Evolutionary conservation across 2,329 filamentous ascomycete species (phyloP).

Genomic region (Pestalotiopsis sp.): DNA sequence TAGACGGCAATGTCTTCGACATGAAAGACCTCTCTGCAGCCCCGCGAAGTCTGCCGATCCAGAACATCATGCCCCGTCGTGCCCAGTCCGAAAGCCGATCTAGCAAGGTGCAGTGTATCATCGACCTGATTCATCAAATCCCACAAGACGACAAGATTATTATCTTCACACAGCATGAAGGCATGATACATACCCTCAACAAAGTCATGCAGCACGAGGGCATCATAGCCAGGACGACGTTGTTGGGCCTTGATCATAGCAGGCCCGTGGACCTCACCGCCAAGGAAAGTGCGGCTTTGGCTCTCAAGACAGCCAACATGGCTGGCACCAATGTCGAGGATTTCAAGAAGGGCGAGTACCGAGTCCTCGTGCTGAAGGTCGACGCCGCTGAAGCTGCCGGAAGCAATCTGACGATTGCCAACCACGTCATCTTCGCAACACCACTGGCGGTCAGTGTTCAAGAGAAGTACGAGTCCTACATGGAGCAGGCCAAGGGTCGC

Average conservation of each 20-base stretch:
- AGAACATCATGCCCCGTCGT: background rate
- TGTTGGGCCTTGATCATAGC: too few relatives aligned
- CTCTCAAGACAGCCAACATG: background rate
- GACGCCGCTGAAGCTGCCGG: constrained; percentile 42
- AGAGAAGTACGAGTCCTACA: constrained; percentile 35
- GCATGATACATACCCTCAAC: constrained; percentile 30
- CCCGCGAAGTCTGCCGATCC: background rate
- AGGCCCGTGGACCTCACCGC: too few relatives aligned
- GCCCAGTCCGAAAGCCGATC: background rate
- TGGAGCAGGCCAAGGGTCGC: constrained; percentile 43
- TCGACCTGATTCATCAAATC: constrained; percentile 17
- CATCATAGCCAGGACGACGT: constrained; percentile 19
- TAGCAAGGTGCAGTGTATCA: constrained; percentile 26
- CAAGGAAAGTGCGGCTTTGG: too few relatives aligned
- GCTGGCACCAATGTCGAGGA: constrained; percentile 18
- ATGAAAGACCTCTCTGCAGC: constrained; percentile 6
- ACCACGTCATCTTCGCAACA: constrained; percentile 43
- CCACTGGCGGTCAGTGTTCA: constrained; percentile 34
- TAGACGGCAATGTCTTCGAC: constrained; percentile 14
- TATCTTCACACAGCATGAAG: constrained; percentile 39
- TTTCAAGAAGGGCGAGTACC: constrained; percentile 28
- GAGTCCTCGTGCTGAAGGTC: constrained; percentile 40
- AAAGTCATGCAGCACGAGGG: constrained; percentile 16
- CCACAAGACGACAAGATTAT: constrained; percentile 29
- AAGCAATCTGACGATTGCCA: constrained; percentile 42